Conservation (phyloP, 495 filamentous ascomycete genomes). For the Glutinoglossum americanum region DNA sequence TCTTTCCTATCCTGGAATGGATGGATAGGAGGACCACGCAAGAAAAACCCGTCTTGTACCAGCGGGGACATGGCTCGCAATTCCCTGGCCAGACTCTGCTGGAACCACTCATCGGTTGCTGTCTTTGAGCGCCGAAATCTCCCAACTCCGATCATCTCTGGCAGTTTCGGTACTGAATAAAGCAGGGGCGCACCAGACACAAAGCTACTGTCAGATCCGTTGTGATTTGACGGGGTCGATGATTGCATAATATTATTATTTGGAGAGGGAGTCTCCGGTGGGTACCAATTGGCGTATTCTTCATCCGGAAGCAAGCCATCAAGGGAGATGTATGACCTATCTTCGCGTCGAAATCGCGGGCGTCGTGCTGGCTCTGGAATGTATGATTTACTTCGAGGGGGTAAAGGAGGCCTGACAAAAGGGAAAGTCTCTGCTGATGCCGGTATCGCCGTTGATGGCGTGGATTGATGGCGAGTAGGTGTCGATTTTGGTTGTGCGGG, state of each 20-base stretch:
- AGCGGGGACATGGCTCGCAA: background rate
- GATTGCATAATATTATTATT: background rate
- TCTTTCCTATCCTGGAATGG: background rate
- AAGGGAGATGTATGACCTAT: background rate
- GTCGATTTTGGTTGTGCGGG: background rate
- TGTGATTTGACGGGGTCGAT: background rate
- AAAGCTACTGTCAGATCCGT: background rate
- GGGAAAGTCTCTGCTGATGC: background rate
- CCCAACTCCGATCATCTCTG: slow-evolving; percentile 20
- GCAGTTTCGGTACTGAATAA: slow-evolving; percentile 11
- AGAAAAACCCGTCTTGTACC: background rate
- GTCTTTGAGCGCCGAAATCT: slow-evolving; percentile 14
- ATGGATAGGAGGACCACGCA: background rate
- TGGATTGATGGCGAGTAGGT: background rate
- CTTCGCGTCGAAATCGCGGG: background rate
- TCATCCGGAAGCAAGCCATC: background rate
- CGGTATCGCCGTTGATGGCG: background rate
- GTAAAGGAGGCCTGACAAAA: background rate
- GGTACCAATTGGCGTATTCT: background rate
- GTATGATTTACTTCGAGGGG: background rate
- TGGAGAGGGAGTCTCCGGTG: background rate
- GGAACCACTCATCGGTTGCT: slow-evolving; percentile 2
- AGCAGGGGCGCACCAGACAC: background rate
- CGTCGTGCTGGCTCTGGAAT: background rate
- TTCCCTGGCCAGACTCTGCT: background rate